phyloP scores from a whole-genome alignment of 306 rosid genomes.

The Canavalia gladiata region DNA sequence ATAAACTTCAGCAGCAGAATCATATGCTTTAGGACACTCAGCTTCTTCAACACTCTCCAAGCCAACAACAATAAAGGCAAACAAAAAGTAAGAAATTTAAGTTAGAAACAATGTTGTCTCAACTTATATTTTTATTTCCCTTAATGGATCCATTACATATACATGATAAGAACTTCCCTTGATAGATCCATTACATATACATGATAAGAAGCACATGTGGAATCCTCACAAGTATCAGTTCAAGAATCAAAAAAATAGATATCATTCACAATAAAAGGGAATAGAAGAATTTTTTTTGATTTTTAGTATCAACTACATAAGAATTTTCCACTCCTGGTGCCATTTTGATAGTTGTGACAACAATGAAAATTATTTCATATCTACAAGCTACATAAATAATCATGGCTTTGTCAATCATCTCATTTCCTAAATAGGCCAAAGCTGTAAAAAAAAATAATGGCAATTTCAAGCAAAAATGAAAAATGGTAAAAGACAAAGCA shows the following conservation, averaged over 20 bases:
- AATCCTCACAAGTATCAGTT: neutral
- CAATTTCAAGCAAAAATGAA: conserved; percentile 7
- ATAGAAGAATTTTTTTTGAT: neutral
- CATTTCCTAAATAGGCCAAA: neutral
- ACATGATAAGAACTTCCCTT: too few species aligned
- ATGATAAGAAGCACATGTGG: neutral
- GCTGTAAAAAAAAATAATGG: neutral
- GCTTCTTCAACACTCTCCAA: conserved; percentile 86
- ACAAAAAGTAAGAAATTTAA: conserved; percentile 4
- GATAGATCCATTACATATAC: neutral
- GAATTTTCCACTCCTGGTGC: neutral
- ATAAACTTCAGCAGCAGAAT: conserved; percentile 67
- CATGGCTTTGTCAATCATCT: neutral
- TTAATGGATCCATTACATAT: too few species aligned
- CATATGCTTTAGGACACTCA: conserved; percentile 76
- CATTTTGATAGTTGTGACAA: conserved; percentile 3
- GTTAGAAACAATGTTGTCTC: neutral
- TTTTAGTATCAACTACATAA: neutral
- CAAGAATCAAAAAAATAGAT: neutral
- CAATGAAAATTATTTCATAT: neutral
- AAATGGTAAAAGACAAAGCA: neutral
- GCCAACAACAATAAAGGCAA: conserved; percentile 4
- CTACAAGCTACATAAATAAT: conserved; percentile 1
- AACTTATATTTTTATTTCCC: neutral
- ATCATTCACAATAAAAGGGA: neutral